Evolutionary conservation across 768 basidiomycete species (phyloP).

Genomic region (Phylloporus scabripes): DNA sequence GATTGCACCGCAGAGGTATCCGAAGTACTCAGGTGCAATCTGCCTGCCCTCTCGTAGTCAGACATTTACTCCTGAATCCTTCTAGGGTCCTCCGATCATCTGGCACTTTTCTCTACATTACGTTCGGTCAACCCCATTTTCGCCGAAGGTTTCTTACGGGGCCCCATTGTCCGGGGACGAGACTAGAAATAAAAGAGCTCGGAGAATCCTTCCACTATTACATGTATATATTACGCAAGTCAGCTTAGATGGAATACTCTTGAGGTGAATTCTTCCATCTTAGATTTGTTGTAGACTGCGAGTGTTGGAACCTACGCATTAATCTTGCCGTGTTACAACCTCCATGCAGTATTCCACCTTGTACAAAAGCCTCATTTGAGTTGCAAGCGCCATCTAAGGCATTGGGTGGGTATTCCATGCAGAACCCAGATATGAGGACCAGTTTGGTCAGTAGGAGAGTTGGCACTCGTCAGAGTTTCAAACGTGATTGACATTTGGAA

Average conservation of each 20-base stretch:
- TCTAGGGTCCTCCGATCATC: constrained; percentile 56
- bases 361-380: too few species aligned
- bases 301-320: too few species aligned
- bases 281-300: too few species aligned
- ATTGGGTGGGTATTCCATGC: too few species aligned
- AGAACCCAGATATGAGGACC: too few species aligned
- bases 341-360: too few species aligned
- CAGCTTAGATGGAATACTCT: constrained; percentile 5
- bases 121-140: constrained; percentile 89
- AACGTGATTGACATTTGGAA: neutral
- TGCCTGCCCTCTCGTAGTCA: neutral
- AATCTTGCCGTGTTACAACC: too few species aligned
- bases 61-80: neutral
- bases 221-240: constrained; percentile 55
- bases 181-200: constrained; percentile 60
- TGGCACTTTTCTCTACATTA: constrained; percentile 71
- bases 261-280: too few species aligned
- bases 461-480: too few species aligned
- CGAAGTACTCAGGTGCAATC: constrained; percentile 59
- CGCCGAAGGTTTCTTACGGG: constrained; percentile 59
- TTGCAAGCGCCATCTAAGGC: too few species aligned
- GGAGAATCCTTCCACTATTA: constrained; percentile 85
- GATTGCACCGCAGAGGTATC: constrained; percentile 74
- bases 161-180: constrained; percentile 42
- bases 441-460: too few species aligned